These are phyloP conservation scores for Aegilops sharonensis DNA, from an alignment of 176 grass and related monocot species.

Conservation along the genomic window DNA sequence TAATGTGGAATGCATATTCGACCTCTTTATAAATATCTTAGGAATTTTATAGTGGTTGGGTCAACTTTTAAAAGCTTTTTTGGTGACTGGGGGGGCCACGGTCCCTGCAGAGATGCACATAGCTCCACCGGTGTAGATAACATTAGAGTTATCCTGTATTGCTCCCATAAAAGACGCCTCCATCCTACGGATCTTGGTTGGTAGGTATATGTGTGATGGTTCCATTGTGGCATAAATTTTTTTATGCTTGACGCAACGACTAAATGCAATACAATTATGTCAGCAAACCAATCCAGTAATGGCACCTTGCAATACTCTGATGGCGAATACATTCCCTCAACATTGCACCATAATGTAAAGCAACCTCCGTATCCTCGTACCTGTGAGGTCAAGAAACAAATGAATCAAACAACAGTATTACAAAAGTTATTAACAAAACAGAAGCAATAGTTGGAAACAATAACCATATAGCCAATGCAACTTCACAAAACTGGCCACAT, in stretches of 20 bases:
- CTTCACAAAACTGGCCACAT: slow-evolving; percentile 3
- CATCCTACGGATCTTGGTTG: slow-evolving; percentile 22
- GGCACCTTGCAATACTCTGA: slow-evolving; percentile 92
- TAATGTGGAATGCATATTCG: neutral
- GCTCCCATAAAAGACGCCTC: neutral
- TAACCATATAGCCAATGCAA: neutral
- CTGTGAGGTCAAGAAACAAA: slow-evolving; percentile 36
- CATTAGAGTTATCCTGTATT: neutral
- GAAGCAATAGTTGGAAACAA: slow-evolving; percentile 16
- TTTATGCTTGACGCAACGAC: neutral
- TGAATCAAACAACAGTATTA: slow-evolving; percentile 4
- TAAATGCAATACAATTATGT: neutral
- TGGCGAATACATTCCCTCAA: slow-evolving; percentile 98
- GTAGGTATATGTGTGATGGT: neutral
- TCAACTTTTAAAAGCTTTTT: neutral
- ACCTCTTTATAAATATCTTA: neutral
- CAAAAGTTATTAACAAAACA: slow-evolving; percentile 8
- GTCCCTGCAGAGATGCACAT: too few relatives aligned
- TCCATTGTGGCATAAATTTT: neutral
- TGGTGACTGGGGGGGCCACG: neutral
- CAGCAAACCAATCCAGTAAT: slow-evolving; percentile 16
- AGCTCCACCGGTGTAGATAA: neutral
- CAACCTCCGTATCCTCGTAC: slow-evolving; percentile 96
- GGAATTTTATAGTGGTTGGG: neutral
- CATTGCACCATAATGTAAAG: slow-evolving; percentile 97